Conservation (phyloP, 129 eudicot species). For the Escallonia herrerae region DNA sequence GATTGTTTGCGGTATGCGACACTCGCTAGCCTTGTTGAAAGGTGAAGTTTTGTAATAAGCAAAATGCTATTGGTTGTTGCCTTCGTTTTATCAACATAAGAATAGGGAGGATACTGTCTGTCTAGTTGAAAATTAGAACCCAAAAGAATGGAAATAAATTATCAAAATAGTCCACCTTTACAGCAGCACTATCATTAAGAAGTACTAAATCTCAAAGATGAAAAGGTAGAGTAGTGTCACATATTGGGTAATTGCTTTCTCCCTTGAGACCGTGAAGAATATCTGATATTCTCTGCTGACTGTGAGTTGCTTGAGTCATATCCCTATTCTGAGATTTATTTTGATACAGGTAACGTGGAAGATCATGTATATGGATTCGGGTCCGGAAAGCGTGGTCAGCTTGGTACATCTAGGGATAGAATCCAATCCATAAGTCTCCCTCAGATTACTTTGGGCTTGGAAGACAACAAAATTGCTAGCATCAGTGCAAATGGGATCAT, state of each 20-base stretch:
- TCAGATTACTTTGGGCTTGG: constrained; percentile 43
- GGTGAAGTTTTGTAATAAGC: constrained; percentile 26
- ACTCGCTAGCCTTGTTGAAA: constrained; percentile 59
- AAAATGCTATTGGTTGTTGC: neutral
- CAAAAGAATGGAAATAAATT: too few relatives aligned
- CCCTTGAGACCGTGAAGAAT: neutral
- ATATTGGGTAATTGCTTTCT: neutral
- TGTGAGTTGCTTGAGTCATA: too few relatives aligned
- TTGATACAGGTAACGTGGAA: constrained; percentile 32
- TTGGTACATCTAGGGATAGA: constrained; percentile 56
- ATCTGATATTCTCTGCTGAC: too few relatives aligned
- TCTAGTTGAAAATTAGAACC: too few relatives aligned
- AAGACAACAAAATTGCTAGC: constrained; percentile 29
- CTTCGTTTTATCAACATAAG: too few relatives aligned
- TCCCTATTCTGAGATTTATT: neutral
- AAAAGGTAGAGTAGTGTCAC: too few relatives aligned
- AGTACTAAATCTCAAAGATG: too few relatives aligned
- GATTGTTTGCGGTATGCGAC: constrained; percentile 93
- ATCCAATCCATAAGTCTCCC: constrained; percentile 48
- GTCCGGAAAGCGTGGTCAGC: constrained; percentile 92
- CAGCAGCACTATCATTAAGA: too few relatives aligned
- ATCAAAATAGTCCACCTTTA: too few relatives aligned
- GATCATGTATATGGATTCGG: constrained; percentile 73
- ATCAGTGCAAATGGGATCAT: constrained; percentile 87
- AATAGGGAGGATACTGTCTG: too few relatives aligned